These are phyloP conservation scores for Gaeumannomyces tritici DNA, from an alignment of 2,329 filamentous ascomycete species.

Conservation along the genomic window DNA sequence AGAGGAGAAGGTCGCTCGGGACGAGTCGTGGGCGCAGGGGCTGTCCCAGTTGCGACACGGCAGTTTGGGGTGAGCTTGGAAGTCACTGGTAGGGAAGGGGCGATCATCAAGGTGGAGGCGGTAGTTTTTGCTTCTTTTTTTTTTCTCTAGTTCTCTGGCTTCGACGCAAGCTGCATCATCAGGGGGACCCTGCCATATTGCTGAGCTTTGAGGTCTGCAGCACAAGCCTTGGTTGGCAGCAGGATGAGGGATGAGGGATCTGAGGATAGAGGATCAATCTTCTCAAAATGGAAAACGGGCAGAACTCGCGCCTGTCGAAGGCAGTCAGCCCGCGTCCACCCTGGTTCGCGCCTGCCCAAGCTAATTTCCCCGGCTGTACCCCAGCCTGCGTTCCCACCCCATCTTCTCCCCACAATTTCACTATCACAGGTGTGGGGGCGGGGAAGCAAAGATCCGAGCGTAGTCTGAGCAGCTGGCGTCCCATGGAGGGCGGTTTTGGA, in stretches of 20 bases:
- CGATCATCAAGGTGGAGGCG: too few relatives aligned
- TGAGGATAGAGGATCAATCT: not conserved
- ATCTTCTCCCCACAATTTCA: not conserved
- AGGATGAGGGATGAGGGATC: too few relatives aligned
- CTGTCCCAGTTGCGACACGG: not conserved
- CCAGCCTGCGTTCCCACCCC: not conserved
- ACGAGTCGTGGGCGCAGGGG: not conserved
- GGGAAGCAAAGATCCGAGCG: not conserved
- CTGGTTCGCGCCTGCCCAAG: not conserved
- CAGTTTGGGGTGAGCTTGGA: not conserved
- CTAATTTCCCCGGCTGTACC: not conserved
- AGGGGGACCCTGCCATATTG: too few relatives aligned
- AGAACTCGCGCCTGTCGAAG: too few relatives aligned
- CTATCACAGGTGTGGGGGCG: not conserved
- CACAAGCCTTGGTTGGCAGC: not conserved
- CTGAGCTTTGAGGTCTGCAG: too few relatives aligned
- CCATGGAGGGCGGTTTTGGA: too few relatives aligned
- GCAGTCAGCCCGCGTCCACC: not conserved
- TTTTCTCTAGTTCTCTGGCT: too few relatives aligned
- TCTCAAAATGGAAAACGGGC: too few relatives aligned
- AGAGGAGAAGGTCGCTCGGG: constrained; percentile 1
- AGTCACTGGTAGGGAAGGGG: not conserved
- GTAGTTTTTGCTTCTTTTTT: not conserved
- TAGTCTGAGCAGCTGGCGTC: not conserved
- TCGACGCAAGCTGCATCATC: too few relatives aligned